A percentile compares a stretch with the other conserved stretches of the same genome.
Conservation (phyloP, 176 grass and related monocot species). For the Microstegium vimineum region DNA sequence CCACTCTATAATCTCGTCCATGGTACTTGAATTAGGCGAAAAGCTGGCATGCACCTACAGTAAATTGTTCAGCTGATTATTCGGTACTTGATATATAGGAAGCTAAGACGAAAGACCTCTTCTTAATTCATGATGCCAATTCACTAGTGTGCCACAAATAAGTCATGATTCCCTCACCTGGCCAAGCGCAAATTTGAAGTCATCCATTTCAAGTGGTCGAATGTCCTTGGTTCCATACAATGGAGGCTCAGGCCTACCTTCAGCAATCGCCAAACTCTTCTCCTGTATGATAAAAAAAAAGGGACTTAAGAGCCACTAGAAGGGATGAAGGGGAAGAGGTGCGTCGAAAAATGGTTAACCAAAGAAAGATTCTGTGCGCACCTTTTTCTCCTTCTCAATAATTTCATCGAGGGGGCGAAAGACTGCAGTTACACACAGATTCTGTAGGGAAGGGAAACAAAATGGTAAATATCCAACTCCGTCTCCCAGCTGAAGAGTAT, state of each 20-base stretch:
- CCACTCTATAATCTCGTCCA: conserved; percentile 58
- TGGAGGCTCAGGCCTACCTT: conserved; percentile 54
- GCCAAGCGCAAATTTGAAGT: conserved; percentile 57
- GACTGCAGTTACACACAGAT: conserved; percentile 60
- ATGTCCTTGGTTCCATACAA: conserved; percentile 46
- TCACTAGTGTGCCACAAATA: neutral
- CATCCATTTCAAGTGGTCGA: conserved; percentile 59
- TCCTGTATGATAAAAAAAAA: conserved; percentile 32
- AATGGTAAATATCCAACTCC: neutral
- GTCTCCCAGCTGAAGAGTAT: neutral
- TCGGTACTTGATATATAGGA: neutral
- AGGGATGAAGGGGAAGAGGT: neutral
- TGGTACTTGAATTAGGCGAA: conserved; percentile 53
- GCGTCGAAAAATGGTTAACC: neutral
- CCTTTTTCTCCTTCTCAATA: conserved; percentile 63
- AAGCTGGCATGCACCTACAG: conserved; percentile 68
- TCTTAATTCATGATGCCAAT: neutral
- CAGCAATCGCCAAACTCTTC: conserved; percentile 30
- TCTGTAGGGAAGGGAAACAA: conserved; percentile 27
- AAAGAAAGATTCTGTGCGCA: neutral
- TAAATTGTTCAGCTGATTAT: conserved; percentile 3
- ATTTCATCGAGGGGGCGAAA: conserved; percentile 46
- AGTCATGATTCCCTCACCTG: conserved; percentile 35
- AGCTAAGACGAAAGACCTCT: neutral
- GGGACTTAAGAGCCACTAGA: neutral